Percentiles rank a stretch among this genome's conserved stretches.
Conservation (phyloP, 192 early-diverging fungal species). For the Coemansia nantahalensis region DNA sequence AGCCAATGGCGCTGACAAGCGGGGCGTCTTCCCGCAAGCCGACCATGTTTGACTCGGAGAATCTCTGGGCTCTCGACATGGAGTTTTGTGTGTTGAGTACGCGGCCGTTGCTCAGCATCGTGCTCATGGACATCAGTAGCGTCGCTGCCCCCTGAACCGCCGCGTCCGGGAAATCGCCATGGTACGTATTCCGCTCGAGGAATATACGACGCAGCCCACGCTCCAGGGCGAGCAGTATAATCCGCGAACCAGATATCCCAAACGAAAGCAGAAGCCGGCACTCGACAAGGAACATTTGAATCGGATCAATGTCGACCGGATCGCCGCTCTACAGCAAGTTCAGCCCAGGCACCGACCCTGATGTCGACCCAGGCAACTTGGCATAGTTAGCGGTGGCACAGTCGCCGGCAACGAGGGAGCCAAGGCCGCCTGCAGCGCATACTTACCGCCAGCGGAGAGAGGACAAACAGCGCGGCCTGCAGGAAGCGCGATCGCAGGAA, state of each 20-base stretch:
- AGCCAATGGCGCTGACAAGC: neutral
- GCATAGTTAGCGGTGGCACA: neutral
- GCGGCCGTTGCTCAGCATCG: constrained; percentile 24
- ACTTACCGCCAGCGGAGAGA: constrained; percentile 40
- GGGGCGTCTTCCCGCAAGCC: neutral
- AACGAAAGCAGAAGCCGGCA: constrained; percentile 28
- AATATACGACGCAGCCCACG: constrained; percentile 29
- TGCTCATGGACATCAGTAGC: constrained; percentile 23
- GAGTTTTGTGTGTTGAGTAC: constrained; percentile 13
- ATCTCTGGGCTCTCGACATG: neutral
- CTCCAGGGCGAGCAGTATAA: constrained; percentile 27
- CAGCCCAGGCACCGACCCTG: too few relatives aligned
- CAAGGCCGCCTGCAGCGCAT: too few relatives aligned
- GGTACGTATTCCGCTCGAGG: constrained; percentile 14
- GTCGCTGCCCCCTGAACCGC: constrained; percentile 19
- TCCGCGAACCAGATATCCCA: constrained; percentile 36
- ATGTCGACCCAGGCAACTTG: too few relatives aligned
- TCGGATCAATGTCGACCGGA: constrained; percentile 20
- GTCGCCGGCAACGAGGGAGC: too few relatives aligned
- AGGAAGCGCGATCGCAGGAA: constrained; percentile 42
- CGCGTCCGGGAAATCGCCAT: constrained; percentile 21
- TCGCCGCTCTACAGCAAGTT: constrained; percentile 30
- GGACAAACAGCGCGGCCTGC: constrained; percentile 33
- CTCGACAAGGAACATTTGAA: constrained; percentile 44
- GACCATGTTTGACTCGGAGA: constrained; percentile 22